Base-by-base conservation (phyloP, 768 basidiomycete species). In the Tylopilus vinaceipallidus region DNA sequence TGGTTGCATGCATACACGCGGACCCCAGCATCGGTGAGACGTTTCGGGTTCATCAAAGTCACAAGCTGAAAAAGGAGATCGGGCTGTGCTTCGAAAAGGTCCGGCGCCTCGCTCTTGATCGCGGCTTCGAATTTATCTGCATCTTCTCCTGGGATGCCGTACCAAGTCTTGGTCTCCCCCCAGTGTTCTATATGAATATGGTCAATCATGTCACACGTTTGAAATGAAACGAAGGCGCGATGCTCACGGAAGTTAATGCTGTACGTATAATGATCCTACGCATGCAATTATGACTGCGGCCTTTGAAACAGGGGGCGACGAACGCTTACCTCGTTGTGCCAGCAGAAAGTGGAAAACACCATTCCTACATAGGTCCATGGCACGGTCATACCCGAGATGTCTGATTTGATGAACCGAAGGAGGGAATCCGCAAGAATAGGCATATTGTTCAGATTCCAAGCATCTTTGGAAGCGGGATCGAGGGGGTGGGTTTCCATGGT, bases 111-210 rank as follows among this genome's bases (percentile, higher is more conserved):
- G 47, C 80, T 79, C 70, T 86, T 87, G 68, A 99, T 97, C 22
- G 95, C 95, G 24, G 88, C 85, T 71, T 99, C 97, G 63, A 99
- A 98, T 67, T 91, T 91, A 57, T 91, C 91, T 23, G 95, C 94
- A 60, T 97, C 91, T 42, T 83, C 82, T n/a, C 90, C 95, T 7
- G 97, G 95, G 36, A 98, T 88, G 42, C 95, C 95, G 69, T 99
- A 99, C 97, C 97, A 99, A 0, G 95, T 99, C 76, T 99, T 99
- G 29, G 95, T 95, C 66, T 97, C 95, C 24, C 97, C 97, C 91
- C 93, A 98, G 66, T 98, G 94, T 88, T 95, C 93, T 95, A 56
- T 26, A 56, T 53, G 50, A 54, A 40, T 51, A 38, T 46, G 51
- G 65, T 56, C 62, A 63, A 61, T 63, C 54, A 62, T 54, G 16